Conservation (phyloP, 108 stramenopile genomes). For the Cyclotella cryptica region DNA sequence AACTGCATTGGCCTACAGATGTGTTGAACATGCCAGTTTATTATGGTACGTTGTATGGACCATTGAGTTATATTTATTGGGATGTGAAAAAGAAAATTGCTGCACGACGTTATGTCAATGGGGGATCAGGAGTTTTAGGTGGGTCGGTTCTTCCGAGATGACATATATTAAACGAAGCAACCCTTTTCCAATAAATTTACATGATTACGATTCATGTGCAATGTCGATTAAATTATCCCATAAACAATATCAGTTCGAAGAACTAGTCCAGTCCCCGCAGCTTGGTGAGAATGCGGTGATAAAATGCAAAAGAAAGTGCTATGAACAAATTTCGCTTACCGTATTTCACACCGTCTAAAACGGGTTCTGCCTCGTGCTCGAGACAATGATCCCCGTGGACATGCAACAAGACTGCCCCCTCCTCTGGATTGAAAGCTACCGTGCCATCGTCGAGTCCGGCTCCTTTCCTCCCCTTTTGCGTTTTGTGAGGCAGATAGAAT, state of each 20-base stretch:
- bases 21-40: conserved; percentile 77
- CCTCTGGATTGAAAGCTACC: conserved; percentile 70
- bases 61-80: conserved; percentile 74
- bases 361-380: conserved; percentile 90
- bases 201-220: too few relatives aligned
- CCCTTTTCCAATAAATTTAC: too few relatives aligned
- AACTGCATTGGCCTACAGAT: conserved; percentile 56
- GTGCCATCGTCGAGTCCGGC: conserved; percentile 10
- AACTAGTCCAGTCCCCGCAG: not conserved
- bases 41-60: conserved; percentile 84
- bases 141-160: conserved; percentile 9
- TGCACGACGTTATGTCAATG: not conserved
- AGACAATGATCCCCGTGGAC: conserved; percentile 89
- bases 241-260: conserved; percentile 43
- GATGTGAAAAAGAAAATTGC: conserved; percentile 64
- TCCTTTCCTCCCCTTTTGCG: conserved; percentile 23
- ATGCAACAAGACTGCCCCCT: conserved; percentile 82
- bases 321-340: conserved; percentile 46
- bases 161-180: not conserved
- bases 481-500: conserved; percentile 63
- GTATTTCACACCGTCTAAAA: conserved; percentile 83
- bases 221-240: conserved; percentile 10
- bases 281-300: not conserved
- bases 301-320: not conserved
- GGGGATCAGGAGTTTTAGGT: not conserved